phyloP scores from a whole-genome alignment of 371 early-diverging fungal genomes.

The Circinella minor region DNA sequence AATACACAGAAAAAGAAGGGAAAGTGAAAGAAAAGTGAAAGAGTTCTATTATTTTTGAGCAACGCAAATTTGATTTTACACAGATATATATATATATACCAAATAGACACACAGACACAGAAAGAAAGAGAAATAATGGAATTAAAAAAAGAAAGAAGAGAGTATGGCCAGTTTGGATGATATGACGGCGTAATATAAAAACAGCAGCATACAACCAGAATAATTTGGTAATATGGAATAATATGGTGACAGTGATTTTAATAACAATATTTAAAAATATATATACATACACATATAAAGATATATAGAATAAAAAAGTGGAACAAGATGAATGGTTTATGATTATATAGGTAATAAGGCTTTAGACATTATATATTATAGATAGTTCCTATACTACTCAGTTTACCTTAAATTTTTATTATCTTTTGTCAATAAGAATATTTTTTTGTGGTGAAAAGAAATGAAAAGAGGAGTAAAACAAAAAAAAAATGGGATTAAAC shows the following conservation, averaged over 20 bases:
- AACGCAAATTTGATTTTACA: not conserved
- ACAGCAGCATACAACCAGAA: too few relatives aligned
- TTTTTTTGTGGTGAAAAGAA: not conserved
- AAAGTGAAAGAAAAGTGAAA: slow-evolving; percentile 5
- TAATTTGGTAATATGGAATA: too few relatives aligned
- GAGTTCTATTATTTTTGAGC: not conserved
- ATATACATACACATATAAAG: too few relatives aligned
- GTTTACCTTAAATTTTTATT: not conserved
- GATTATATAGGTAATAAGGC: not conserved
- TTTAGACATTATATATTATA: not conserved
- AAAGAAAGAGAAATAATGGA: not conserved
- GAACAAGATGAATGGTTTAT: slow-evolving; percentile 1
- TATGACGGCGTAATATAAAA: too few relatives aligned
- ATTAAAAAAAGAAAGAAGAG: too few relatives aligned
- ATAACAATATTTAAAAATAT: too few relatives aligned
- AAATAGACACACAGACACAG: not conserved
- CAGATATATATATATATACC: not conserved
- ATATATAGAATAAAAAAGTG: not conserved
- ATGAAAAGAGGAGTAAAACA: not conserved
- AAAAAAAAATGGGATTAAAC: too few relatives aligned
- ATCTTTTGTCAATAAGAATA: not conserved
- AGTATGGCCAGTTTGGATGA: too few relatives aligned
- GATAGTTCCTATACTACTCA: not conserved
- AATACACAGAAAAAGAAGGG: not conserved
- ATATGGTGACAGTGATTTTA: too few relatives aligned